These are phyloP conservation scores for Arachnomyces sp. DNA, from an alignment of 2,329 filamentous ascomycete genomes.

Conservation along the genomic window DNA sequence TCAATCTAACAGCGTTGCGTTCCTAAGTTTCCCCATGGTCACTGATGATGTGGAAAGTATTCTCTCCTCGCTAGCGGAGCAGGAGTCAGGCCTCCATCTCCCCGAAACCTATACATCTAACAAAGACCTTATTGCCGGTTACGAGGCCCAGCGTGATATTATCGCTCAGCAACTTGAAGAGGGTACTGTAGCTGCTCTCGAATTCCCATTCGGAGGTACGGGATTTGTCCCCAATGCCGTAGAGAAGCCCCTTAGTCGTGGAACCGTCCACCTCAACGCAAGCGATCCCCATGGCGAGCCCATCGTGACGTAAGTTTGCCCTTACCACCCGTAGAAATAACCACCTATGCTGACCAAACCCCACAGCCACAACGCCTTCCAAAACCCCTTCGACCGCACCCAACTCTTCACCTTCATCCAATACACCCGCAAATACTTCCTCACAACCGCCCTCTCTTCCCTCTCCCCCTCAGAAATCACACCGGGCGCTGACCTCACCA, in stretches of 20 bases:
- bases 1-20: constrained; percentile 13
- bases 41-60: constrained; percentile 6
- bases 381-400: constrained; percentile 14
- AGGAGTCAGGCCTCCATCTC: constrained; percentile 3
- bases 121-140: constrained; percentile 13
- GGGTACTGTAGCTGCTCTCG: constrained; percentile 15
- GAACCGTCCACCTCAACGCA: constrained; percentile 14
- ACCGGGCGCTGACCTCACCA: constrained; percentile 10
- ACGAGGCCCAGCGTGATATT: constrained; percentile 14
- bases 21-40: constrained; percentile 11
- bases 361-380: constrained; percentile 10
- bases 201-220: constrained; percentile 14
- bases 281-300: constrained; percentile 10
- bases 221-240: constrained; percentile 14
- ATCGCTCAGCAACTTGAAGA: constrained; percentile 9
- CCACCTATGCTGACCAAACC: neutral
- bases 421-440: constrained; percentile 11
- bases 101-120: constrained; percentile 8
- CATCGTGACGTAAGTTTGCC: constrained; percentile 10
- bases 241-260: constrained; percentile 17
- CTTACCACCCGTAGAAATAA: neutral
- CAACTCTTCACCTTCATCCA: constrained; percentile 7
- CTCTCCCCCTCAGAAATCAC: constrained; percentile 8
- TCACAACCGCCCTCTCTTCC: constrained; percentile 2
- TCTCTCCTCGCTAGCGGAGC: constrained; percentile 5